A percentile compares a stretch with the other conserved stretches of the same genome.
Evolutionary conservation across 176 grass and related monocot genomes (phyloP).

Genomic region (Avena sativa): DNA sequence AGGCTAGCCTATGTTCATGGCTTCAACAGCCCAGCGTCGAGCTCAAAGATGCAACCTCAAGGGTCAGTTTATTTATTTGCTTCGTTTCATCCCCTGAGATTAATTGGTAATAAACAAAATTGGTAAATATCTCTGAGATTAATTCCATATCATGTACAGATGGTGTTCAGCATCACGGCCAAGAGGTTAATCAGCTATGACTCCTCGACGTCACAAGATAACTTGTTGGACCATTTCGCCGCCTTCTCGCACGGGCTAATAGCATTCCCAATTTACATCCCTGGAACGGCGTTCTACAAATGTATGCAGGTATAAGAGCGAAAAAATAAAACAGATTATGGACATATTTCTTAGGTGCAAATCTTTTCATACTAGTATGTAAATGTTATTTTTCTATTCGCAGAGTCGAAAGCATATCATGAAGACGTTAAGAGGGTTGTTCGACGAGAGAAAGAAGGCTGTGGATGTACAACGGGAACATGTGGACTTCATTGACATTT

Average conservation of each 20-base stretch:
- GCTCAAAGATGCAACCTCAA: no score
- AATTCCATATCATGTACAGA: conserved; percentile 29
- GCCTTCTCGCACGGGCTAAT: conserved; percentile 54
- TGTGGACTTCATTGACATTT: conserved; percentile 60
- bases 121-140: no score
- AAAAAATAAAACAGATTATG: no score
- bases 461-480: not conserved
- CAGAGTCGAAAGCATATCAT: conserved; percentile 47
- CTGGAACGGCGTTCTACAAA: conserved; percentile 54
- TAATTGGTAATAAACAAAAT: no score
- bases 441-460: conserved; percentile 34
- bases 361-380: no score
- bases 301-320: conserved; percentile 51
- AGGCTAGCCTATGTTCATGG: no score
- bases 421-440: conserved; percentile 46
- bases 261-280: conserved; percentile 52
- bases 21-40: no score
- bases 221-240: conserved; percentile 54
- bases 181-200: conserved; percentile 33
- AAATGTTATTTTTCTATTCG: not conserved
- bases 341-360: not conserved
- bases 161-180: conserved; percentile 67
- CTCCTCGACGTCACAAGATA: conserved; percentile 16
- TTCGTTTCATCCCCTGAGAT: no score
- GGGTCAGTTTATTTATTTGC: no score